Conservation (phyloP, 2,329 filamentous ascomycete genomes). For the Pezicula rhizophila region DNA sequence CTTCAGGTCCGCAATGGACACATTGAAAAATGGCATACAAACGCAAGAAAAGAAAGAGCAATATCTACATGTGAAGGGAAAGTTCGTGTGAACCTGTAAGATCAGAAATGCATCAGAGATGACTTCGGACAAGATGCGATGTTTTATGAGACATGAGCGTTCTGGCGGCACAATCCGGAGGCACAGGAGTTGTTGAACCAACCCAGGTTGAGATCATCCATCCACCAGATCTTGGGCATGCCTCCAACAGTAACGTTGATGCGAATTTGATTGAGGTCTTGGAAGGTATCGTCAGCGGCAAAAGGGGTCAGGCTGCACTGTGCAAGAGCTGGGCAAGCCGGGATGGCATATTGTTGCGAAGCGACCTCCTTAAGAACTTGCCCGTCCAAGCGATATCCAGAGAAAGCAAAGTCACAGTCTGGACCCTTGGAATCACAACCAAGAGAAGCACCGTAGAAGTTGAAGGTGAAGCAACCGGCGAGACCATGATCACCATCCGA, state of each 20-base stretch:
- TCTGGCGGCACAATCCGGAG: slow-evolving; percentile 30
- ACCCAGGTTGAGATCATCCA: slow-evolving; percentile 37
- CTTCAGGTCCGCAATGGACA: too few relatives aligned
- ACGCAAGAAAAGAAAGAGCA: too few relatives aligned
- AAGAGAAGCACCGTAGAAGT: slow-evolving; percentile 28
- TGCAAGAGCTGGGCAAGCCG: slow-evolving; percentile 23
- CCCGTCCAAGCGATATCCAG: slow-evolving; percentile 26
- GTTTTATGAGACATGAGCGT: slow-evolving; percentile 12
- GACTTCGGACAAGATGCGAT: too few relatives aligned
- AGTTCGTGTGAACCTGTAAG: too few relatives aligned
- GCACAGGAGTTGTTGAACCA: slow-evolving; percentile 38
- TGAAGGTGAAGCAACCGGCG: slow-evolving; percentile 31
- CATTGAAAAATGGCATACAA: too few relatives aligned
- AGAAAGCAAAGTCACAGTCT: slow-evolving; percentile 32
- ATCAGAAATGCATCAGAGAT: too few relatives aligned
- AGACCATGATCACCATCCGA: slow-evolving; percentile 19
- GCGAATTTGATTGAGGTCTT: slow-evolving; percentile 32
- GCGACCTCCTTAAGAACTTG: slow-evolving; percentile 16
- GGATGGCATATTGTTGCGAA: slow-evolving; percentile 18
- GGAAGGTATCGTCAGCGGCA: slow-evolving; percentile 22
- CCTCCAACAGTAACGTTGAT: slow-evolving; percentile 34
- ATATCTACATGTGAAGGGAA: too few relatives aligned
- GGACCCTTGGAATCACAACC: slow-evolving; percentile 32
- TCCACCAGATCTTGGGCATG: slow-evolving; percentile 37
- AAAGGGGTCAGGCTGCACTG: slow-evolving; percentile 27